Base-by-base conservation (phyloP, 495 filamentous ascomycete genomes). In the Daldinia caldariorum region DNA sequence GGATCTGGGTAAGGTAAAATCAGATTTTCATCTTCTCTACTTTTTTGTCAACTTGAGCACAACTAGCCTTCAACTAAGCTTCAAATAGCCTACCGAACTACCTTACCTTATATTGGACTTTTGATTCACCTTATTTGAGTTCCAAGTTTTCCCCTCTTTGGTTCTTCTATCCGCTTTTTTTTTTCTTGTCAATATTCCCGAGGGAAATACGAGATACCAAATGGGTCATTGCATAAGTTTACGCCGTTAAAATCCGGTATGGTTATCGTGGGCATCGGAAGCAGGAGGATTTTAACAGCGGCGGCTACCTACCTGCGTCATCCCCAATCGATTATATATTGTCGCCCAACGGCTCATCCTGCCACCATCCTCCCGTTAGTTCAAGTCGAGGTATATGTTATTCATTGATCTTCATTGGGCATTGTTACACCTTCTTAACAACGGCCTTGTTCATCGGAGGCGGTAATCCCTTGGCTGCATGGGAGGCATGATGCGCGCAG, bases 291-390 rank as follows among this genome's bases (percentile, higher is more conserved):
- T 53, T 32, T 8, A 53, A 53, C 9, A n/a, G 47, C 69, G 64
- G 64, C 41, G 64, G 64, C 41, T 72, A 54, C 63, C 32, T 63
- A 57, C 69, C 35, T 53, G 47, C 1, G n/a, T 49, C 18, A 1
- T 43, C 49, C 59, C 69, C 32, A 67, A 61, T 72, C 31, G 43
- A 63, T 66, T 67, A 39, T 41, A 3, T 37, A 6, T 37, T 32
- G 20, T 35, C 50, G 37, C 45, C 59, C 63, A 63, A 71, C 16
- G 20, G 45, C 56, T 56, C 47, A n/a, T 58, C 20, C 54, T 72
- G 70, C 22, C 26, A 65, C 51, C 61, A 69, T 68, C 70, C 65
- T 62, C 41, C 65, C 70, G 60, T 56, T 49, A 35, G 57, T 68
- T 3, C 39, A 65, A 58, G 51, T 60, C 20, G 16, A 26, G 26